phyloP scores from a whole-genome alignment of 441 rosid genomes.

The Brassica balearica region DNA sequence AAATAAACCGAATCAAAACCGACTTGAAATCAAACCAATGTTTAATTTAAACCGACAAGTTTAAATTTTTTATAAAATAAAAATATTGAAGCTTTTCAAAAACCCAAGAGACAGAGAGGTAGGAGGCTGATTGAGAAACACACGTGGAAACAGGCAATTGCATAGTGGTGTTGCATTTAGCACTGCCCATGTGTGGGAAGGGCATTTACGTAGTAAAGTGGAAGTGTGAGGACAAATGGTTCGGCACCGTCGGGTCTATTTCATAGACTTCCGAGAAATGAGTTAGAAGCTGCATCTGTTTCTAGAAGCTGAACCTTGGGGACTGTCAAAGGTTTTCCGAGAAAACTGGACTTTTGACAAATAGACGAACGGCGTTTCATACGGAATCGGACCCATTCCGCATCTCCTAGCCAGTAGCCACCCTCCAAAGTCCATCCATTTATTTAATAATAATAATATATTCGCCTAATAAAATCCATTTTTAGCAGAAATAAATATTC shows the following conservation, averaged over 20 bases:
- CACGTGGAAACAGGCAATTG: constrained; percentile 95
- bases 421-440: background rate
- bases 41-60: background rate
- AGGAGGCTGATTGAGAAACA: constrained; percentile 16
- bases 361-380: constrained; percentile 35
- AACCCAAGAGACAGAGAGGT: background rate
- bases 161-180: constrained; percentile 79
- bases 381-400: background rate
- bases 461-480: background rate
- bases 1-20: background rate
- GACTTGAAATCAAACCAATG: background rate
- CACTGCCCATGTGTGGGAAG: constrained; percentile 99
- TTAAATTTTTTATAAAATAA: background rate
- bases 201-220: constrained; percentile 96
- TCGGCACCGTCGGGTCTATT: constrained; percentile 29
- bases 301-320: background rate
- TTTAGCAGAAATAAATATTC: constrained; percentile 12
- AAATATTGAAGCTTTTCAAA: constrained; percentile 20
- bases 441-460: background rate
- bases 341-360: background rate
- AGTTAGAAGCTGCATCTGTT: background rate
- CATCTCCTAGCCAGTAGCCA: background rate
- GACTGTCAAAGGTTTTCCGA: background rate
- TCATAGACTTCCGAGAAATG: constrained; percentile 7
- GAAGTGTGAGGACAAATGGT: constrained; percentile 82